Evolutionary conservation across 1,284 basidiomycete genomes (phyloP), one percentile per base, ranked within the genome.

Genomic region (Phellopilus nigrolimitatus): DNA sequence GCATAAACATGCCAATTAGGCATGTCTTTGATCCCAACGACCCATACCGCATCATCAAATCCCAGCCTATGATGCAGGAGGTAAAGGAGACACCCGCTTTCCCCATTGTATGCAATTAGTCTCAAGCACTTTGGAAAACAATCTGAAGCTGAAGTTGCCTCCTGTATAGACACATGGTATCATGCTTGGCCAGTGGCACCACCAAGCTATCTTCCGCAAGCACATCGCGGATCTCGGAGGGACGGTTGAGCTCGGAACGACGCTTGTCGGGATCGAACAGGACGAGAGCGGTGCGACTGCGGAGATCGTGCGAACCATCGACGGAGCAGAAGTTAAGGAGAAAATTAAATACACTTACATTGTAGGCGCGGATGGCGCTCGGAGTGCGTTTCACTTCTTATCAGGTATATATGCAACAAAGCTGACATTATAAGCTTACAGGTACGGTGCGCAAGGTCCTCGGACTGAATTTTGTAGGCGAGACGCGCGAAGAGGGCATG

Each of bases 391-490:
- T 5, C 27, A 24, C 15, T 13, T 12, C 21, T 40, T 28, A 17
- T 19, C 12, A 30, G 4, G 30, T 39, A 12, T 31, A 40, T 2
- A 17, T 36, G 24, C 5, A 3, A 6, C n/a, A n/a, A n/a, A n/a
- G 37, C 34, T n/a, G 17, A n/a, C 38, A 51, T 17, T 34, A 2
- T n/a, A 9, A 10, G 4, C 15, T 56, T 12, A 17, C 25, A 66
- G 66, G 67, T 31, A 49, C 60, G 15, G 55, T 59, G 28, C 53
- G 67, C 25, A 75, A 76, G 52, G 62, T 64, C 19, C 65, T 76
- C 10, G 71, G 70, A 0, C 54, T 78, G 27, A 55, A 64, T 0
- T 78, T 79, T 53, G 48, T 71, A 1, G 78, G 77, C 0, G 72
- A 79, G 51, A 70, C 68, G 0, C 61, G 60, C 30, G 59, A 71